These are phyloP conservation scores for Scleroderma citrinum DNA, from an alignment of 768 basidiomycete genomes.

Conservation along the genomic window DNA sequence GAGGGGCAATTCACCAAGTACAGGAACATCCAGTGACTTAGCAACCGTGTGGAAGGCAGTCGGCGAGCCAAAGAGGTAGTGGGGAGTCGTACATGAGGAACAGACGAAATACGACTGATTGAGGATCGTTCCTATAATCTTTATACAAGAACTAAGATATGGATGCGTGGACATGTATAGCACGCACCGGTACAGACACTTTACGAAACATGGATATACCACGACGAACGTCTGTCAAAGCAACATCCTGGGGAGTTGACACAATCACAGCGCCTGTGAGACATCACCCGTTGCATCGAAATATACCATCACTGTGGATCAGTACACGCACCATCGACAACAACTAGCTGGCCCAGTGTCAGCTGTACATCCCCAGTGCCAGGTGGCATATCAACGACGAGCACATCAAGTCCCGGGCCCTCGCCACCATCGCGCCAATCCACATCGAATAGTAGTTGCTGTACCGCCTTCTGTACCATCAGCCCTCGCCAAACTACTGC, in stretches of 20 bases:
- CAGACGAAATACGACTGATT: constrained; percentile 87
- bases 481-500: constrained; percentile 94
- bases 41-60: constrained; percentile 58
- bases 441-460: constrained; percentile 93
- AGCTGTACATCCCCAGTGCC: constrained; percentile 96
- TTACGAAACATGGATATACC: constrained; percentile 92
- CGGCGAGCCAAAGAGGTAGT: constrained; percentile 68
- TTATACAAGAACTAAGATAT: background rate
- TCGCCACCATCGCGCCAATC: constrained; percentile 59
- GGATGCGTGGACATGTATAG: background rate
- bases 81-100: constrained; percentile 57
- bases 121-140: constrained; percentile 85
- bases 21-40: constrained; percentile 45
- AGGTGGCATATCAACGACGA: constrained; percentile 95
- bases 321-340: constrained; percentile 62
- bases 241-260: constrained; percentile 93
- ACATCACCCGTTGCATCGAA: background rate
- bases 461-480: constrained; percentile 98
- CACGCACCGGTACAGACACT: constrained; percentile 74
- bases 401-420: constrained; percentile 61
- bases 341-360: constrained; percentile 81
- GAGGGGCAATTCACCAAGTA: constrained; percentile 80
- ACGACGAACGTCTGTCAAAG: constrained; percentile 85
- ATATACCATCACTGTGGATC: background rate
- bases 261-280: constrained; percentile 83